Evolutionary conservation across 169 alveolate genomes (phyloP).

Genomic region (Eimeria sp.): DNA sequence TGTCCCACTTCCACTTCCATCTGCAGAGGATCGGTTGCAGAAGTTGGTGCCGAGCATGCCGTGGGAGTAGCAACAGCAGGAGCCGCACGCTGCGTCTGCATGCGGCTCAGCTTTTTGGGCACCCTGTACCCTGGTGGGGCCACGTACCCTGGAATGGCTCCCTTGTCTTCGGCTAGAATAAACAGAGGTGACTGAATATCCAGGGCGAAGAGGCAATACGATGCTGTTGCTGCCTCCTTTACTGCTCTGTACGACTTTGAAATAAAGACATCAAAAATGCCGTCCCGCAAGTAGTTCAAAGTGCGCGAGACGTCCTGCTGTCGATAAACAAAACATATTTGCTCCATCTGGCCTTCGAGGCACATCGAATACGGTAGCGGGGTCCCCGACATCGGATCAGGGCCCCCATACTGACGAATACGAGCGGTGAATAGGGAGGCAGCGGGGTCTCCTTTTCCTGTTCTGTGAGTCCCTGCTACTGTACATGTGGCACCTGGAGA

Average conservation of each 20-base stretch:
- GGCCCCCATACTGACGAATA: conserved; percentile 70
- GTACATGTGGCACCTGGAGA: not conserved
- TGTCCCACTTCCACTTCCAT: conserved; percentile 84
- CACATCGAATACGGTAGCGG: conserved; percentile 69
- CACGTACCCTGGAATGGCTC: conserved; percentile 81
- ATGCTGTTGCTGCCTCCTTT: conserved; percentile 90
- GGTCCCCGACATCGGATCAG: conserved; percentile 29
- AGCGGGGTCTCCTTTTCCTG: not conserved
- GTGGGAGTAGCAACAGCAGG: not conserved
- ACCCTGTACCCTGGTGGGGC: conserved; percentile 31
- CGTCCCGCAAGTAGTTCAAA: conserved; percentile 91
- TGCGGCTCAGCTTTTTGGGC: conserved; percentile 36
- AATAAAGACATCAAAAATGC: conserved; percentile 91
- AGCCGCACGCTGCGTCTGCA: not conserved
- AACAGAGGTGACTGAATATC: conserved; percentile 86
- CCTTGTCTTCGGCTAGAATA: conserved; percentile 88
- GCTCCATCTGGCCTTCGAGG: conserved; percentile 70
- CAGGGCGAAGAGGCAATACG: conserved; percentile 85
- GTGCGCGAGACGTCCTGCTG: conserved; percentile 89
- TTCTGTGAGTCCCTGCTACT: not conserved
- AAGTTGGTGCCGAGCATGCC: not conserved
- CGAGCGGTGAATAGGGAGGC: conserved; percentile 54
- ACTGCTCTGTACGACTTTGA: conserved; percentile 91
- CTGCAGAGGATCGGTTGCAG: not conserved
- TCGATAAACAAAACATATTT: conserved; percentile 85